Percentiles rank a stretch among this genome's conserved stretches.
These are phyloP conservation scores for Rhodosporidiobolus odoratus DNA, from an alignment of 768 basidiomycete genomes.

Conservation along the genomic window DNA sequence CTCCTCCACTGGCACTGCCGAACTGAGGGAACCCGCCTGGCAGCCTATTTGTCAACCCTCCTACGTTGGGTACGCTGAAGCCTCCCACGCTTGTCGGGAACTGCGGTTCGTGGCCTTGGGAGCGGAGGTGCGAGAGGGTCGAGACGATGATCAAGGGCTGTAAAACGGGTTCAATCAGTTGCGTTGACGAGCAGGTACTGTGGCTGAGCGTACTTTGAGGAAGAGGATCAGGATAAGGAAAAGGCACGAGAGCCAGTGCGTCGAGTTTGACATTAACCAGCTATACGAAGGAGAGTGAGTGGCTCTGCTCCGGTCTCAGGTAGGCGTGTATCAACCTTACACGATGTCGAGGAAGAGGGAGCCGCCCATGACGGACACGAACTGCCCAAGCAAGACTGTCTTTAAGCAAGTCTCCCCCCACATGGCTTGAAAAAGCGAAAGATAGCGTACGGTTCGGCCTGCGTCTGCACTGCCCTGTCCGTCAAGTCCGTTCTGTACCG, in stretches of 20 bases:
- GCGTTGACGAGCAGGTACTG: too few species aligned
- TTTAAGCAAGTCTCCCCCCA: background rate
- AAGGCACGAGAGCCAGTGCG: background rate
- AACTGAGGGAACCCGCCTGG: constrained; percentile 9
- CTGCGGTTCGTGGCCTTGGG: constrained; percentile 11
- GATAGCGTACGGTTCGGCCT: background rate
- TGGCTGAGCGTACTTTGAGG: constrained; percentile 26
- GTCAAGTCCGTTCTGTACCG: constrained; percentile 2
- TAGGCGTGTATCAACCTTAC: background rate
- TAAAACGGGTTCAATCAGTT: background rate
- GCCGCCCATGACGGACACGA: constrained; percentile 5
- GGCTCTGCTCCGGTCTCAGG: too few species aligned
- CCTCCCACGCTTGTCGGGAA: background rate
- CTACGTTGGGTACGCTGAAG: constrained; percentile 4
- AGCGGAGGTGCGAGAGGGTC: constrained; percentile 1
- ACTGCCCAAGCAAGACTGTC: background rate
- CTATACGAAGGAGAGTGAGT: background rate
- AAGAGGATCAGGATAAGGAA: constrained; percentile 26
- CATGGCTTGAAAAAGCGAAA: background rate
- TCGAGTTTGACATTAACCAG: constrained; percentile 1
- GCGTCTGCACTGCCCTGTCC: background rate
- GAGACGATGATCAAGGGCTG: constrained; percentile 24
- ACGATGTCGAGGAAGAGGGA: constrained; percentile 16
- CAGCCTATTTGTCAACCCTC: constrained; percentile 7
- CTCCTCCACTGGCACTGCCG: constrained; percentile 7